Conservation (phyloP, 345 rosid species). For the Xanthoceras sorbifolium region DNA sequence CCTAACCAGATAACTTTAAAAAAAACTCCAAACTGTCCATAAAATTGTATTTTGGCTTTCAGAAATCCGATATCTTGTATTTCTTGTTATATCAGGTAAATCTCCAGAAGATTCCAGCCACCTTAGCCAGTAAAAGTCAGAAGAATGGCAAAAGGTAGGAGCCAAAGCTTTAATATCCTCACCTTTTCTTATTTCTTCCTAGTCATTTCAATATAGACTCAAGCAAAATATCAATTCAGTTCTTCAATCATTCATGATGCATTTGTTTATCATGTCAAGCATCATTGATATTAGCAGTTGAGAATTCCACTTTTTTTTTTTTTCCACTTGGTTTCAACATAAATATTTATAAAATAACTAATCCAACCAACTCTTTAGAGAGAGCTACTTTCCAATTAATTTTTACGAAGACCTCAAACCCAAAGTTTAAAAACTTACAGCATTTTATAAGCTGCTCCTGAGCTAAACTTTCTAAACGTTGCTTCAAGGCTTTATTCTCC, state of each 20-base stretch:
- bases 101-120: neutral
- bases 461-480: constrained; percentile 75
- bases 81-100: neutral
- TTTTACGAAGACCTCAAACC: neutral
- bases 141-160: neutral
- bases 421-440: constrained; percentile 48
- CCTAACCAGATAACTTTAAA: neutral
- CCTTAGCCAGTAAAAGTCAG: neutral
- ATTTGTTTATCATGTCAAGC: neutral
- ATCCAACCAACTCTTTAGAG: neutral
- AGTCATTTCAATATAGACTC: neutral
- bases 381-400: neutral
- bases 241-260: neutral
- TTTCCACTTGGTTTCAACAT: neutral
- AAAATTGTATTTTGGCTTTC: neutral
- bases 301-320: neutral
- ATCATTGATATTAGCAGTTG: too few species aligned
- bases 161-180: neutral
- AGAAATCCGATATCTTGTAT: neutral
- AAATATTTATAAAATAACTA: neutral
- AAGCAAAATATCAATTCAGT: neutral
- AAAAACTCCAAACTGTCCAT: neutral
- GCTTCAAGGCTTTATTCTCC: constrained; percentile 91
- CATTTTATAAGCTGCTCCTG: constrained; percentile 83
- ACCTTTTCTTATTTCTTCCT: neutral